phyloP scores from a whole-genome alignment of 805 yeast species.

The Teunomyces pallodes region DNA sequence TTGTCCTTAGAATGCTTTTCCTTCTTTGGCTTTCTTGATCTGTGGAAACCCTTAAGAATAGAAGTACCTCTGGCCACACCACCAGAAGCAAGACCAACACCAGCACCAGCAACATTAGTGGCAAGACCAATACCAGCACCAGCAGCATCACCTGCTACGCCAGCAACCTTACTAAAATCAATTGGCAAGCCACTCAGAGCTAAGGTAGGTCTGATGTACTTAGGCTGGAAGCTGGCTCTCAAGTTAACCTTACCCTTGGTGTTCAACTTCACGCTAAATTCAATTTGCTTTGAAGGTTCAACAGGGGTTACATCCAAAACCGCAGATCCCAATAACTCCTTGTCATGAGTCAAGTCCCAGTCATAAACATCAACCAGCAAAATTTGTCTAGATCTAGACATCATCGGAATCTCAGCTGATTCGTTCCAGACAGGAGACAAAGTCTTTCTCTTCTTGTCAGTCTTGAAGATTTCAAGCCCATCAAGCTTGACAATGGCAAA shows the following conservation, averaged over 20 bases:
- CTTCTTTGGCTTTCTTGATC: constrained; percentile 16
- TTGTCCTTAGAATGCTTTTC: not conserved
- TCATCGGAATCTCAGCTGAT: constrained; percentile 52
- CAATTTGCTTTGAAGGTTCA: constrained; percentile 43
- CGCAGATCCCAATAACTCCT: constrained; percentile 57
- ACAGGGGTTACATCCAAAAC: constrained; percentile 49
- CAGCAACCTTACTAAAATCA: constrained; percentile 32
- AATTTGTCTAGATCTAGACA: constrained; percentile 57
- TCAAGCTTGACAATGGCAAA: constrained; percentile 52
- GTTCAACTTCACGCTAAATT: constrained; percentile 49
- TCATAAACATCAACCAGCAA: constrained; percentile 56
- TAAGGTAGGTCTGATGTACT: constrained; percentile 63
- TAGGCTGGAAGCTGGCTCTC: constrained; percentile 57
- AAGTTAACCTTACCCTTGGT: constrained; percentile 66
- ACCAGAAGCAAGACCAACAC: constrained; percentile 42
- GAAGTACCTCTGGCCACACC: constrained; percentile 49
- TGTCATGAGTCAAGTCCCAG: constrained; percentile 77
- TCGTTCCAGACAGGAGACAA: constrained; percentile 80
- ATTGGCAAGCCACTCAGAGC: constrained; percentile 40
- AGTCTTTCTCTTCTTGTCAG: constrained; percentile 62
- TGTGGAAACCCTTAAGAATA: constrained; percentile 32
- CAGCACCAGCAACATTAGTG: constrained; percentile 22
- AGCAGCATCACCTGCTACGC: constrained; percentile 16
- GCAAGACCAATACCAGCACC: constrained; percentile 14
- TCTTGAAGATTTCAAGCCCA: constrained; percentile 52